phyloP scores from a whole-genome alignment of 805 yeast genomes.

The Schizosaccharomyces cryophilus region DNA sequence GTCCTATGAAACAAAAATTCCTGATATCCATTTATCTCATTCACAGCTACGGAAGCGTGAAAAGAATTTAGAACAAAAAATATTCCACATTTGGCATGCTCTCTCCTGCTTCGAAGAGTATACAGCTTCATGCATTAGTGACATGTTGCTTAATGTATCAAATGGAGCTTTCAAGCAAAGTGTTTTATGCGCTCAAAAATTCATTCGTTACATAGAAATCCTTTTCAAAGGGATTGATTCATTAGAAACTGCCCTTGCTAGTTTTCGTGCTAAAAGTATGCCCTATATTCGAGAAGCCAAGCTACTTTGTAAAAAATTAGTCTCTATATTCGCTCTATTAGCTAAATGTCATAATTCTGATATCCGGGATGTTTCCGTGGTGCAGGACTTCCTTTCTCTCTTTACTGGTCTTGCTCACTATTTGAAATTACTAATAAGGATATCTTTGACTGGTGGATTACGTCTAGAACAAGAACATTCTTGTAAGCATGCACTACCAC shows the following conservation, averaged over 20 bases:
- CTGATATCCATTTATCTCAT: conserved; percentile 20
- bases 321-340: conserved; percentile 64
- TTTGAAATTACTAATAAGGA: conserved; percentile 57
- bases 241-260: neutral
- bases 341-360: conserved; percentile 26
- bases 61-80: conserved; percentile 33
- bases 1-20: conserved; percentile 19
- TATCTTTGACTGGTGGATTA: conserved; percentile 58
- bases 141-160: conserved; percentile 70
- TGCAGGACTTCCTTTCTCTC: conserved; percentile 34
- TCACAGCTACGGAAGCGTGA: conserved; percentile 28
- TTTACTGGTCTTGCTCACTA: conserved; percentile 86
- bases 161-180: conserved; percentile 47
- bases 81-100: conserved; percentile 56
- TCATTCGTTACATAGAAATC: conserved; percentile 50
- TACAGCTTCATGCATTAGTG: conserved; percentile 69
- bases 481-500: conserved; percentile 36
- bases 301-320: conserved; percentile 65
- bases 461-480: conserved; percentile 29
- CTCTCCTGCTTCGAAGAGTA: conserved; percentile 75
- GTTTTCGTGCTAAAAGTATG: conserved; percentile 11
- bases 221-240: conserved; percentile 51
- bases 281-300: conserved; percentile 33
- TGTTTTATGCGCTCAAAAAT: conserved; percentile 38
- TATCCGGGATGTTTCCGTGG: conserved; percentile 9